Evolutionary conservation across 305 asterid species (phyloP).

Genomic region (Fraxinus latifolia): DNA sequence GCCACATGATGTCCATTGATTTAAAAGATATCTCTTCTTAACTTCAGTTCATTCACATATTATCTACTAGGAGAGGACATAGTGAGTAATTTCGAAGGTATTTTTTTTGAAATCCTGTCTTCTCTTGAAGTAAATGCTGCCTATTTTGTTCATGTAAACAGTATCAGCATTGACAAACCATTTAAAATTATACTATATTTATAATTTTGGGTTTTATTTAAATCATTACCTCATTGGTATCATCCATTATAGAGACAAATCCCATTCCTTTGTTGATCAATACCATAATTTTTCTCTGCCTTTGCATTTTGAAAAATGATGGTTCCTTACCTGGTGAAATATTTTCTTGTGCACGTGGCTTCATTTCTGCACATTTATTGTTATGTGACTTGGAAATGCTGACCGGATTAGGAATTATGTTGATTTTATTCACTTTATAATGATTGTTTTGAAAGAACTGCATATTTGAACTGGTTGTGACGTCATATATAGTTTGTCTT

Average conservation of each 20-base stretch:
- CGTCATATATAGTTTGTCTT: not conserved
- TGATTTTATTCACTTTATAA: not conserved
- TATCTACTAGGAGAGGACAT: not conserved
- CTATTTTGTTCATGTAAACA: not conserved
- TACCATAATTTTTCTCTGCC: not conserved
- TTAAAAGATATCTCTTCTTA: not conserved
- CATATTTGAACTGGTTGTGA: not conserved
- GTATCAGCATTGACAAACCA: not conserved
- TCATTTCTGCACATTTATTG: not conserved
- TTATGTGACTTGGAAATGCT: not conserved
- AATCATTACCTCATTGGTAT: not conserved
- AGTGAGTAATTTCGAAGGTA: not conserved
- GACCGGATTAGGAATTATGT: not conserved
- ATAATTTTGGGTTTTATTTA: not conserved
- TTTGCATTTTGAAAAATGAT: not conserved
- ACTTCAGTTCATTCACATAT: not conserved
- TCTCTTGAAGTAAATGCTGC: not conserved
- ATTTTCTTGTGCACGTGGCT: not conserved
- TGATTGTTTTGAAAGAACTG: not conserved
- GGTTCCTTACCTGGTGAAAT: not conserved
- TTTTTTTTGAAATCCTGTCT: not conserved
- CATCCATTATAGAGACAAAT: not conserved
- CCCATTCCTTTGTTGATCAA: not conserved
- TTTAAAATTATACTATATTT: not conserved
- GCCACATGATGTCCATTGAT: not conserved